Percentiles rank a stretch among this genome's conserved stretches.
These are phyloP conservation scores for Globisporangium carolinianum DNA, from an alignment of 352 stramenopile genomes.

Conservation along the genomic window DNA sequence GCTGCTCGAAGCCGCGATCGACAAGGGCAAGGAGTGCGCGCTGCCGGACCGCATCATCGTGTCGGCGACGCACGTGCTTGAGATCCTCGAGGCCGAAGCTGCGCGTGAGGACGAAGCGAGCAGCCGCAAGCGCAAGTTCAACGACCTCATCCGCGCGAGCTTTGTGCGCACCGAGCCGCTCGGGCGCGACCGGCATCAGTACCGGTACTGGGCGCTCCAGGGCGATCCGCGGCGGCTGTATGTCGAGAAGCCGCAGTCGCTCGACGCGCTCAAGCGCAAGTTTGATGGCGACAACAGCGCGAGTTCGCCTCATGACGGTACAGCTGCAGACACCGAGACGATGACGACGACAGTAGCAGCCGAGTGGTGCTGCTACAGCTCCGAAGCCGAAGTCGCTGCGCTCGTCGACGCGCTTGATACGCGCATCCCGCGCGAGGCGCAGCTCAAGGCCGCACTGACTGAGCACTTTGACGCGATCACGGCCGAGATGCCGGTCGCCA, in stretches of 20 bases:
- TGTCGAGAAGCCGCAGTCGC: conserved; percentile 46
- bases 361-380: conserved; percentile 61
- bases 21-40: conserved; percentile 68
- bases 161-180: conserved; percentile 76
- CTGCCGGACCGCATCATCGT: conserved; percentile 59
- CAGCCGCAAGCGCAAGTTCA: conserved; percentile 53
- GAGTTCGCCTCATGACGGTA: neutral
- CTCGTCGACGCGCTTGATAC: conserved; percentile 54
- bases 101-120: conserved; percentile 58
- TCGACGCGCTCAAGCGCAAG: conserved; percentile 35
- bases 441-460: conserved; percentile 36
- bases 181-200: conserved; percentile 49
- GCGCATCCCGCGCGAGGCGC: conserved; percentile 36
- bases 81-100: conserved; percentile 67
- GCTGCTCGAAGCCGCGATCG: conserved; percentile 47
- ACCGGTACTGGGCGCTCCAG: conserved; percentile 70
- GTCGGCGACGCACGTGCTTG: conserved; percentile 63
- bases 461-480: conserved; percentile 60
- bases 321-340: conserved; percentile 6
- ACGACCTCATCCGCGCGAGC: conserved; percentile 44
- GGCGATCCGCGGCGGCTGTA: conserved; percentile 64
- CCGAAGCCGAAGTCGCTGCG: conserved; percentile 48
- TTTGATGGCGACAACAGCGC: conserved; percentile 11
- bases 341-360: too few relatives aligned
- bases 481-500: conserved; percentile 61